These are phyloP conservation scores for Blumeria graminis DNA, from an alignment of 2,329 filamentous ascomycete genomes.

Conservation along the genomic window DNA sequence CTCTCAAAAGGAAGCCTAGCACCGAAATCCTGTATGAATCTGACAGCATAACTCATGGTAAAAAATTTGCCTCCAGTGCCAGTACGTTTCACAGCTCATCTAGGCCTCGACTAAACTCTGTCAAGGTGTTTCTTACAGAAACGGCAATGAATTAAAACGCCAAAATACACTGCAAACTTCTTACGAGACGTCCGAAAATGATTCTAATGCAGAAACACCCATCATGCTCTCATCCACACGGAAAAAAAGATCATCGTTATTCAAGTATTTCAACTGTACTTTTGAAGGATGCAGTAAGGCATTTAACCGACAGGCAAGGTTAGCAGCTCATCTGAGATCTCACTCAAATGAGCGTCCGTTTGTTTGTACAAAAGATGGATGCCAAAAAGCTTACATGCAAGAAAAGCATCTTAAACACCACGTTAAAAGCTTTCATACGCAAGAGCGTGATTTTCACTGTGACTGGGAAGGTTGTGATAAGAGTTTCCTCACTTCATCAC, in stretches of 20 bases:
- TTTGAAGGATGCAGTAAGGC: constrained; percentile 53
- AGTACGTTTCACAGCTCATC: too few species aligned
- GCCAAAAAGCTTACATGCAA: constrained; percentile 66
- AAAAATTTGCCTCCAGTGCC: too few species aligned
- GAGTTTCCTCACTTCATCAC: constrained; percentile 56
- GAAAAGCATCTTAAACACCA: constrained; percentile 73
- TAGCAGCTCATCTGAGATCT: constrained; percentile 58
- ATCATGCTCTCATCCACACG: constrained; percentile 23
- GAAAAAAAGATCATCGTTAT: constrained; percentile 37
- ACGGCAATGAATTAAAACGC: too few species aligned
- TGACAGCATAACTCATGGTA: too few species aligned
- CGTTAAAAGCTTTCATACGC: constrained; percentile 55
- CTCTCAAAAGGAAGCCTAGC: too few species aligned
- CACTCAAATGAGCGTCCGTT: constrained; percentile 72
- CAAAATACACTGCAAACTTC: constrained; percentile 10
- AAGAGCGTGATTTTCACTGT: constrained; percentile 47
- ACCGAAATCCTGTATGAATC: too few species aligned
- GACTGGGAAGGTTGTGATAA: constrained; percentile 50
- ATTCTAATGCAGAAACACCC: constrained; percentile 19
- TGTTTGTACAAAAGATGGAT: constrained; percentile 42
- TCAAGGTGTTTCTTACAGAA: too few species aligned
- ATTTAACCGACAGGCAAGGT: constrained; percentile 66
- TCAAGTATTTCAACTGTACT: constrained; percentile 56
- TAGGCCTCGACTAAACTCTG: too few species aligned
- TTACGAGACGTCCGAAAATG: constrained; percentile 13